Evolutionary conservation across 2,329 filamentous ascomycete species (phyloP), one percentile per base, ranked within the genome.

Genomic region (Clarireedia monteithiana): DNA sequence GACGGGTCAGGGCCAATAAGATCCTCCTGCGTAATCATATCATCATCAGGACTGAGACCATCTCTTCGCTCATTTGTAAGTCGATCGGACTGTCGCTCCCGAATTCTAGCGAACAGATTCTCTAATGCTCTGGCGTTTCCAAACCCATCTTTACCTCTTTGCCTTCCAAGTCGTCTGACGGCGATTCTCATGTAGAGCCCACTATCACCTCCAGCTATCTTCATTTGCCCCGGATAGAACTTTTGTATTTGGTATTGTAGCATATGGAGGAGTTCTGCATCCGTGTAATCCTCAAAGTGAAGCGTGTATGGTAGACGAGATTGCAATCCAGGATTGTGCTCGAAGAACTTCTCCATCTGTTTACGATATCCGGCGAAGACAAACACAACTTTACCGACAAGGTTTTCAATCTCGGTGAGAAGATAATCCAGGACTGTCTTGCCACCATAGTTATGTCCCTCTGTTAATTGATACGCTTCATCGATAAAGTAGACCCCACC

Each of bases 401-500:
- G 74, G 51, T 89, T 88, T 62, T 91, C 88, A 0, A 90, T 79
- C 62, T 91, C 86, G 0, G 85, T 77, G 0, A 92, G 77, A 0
- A 92, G 72, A 58, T 78, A 88, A 59, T 92, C 86, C 0, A 92
- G 72, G 0, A 90, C 85, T 0, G 78, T 76, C 0, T 70, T 73
- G 0, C 87, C 86, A 0, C 79, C 80, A 2, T 67, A 63, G 23
- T 72, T 85, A 55, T 81, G 79, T 0, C 78, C 78, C 0, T 80
- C 81, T 0, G 81, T 77, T 0, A 92, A 73, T 60, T 91, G 87
- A 63, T 92, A 91, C 0, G 88, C 86, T 67, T 92, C 88, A 58
- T 92, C 88, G 23, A 92, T 85, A 64, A 92, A 91, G 1, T 89
- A 64, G 0, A 84, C 84, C 0, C 88, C 88, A 0, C 87, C 88